phyloP scores from a whole-genome alignment of 2,329 filamentous ascomycete species.

The Alternaria brassicicola region DNA sequence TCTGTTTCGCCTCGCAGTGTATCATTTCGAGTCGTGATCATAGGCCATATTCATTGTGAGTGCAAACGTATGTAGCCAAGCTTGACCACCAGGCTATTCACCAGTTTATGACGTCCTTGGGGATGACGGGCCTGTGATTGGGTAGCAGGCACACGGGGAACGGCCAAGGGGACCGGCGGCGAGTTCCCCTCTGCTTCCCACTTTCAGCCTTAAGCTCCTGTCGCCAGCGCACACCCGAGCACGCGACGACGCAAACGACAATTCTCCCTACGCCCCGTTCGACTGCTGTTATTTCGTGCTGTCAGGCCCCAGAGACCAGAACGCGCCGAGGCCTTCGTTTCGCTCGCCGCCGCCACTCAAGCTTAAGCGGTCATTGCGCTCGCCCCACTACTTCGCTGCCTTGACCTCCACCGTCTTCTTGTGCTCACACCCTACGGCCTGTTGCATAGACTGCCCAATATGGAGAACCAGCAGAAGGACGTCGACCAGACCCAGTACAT shows the following conservation, averaged over 20 bases:
- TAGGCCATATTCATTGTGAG: too few relatives aligned
- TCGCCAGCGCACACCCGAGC: slow-evolving; percentile 31
- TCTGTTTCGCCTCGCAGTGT: too few relatives aligned
- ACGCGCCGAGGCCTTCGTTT: slow-evolving; percentile 41
- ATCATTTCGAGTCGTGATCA: background rate
- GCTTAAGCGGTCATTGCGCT: slow-evolving; percentile 35
- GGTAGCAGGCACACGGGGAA: slow-evolving; percentile 10
- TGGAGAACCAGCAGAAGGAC: slow-evolving; percentile 44
- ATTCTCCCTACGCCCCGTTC: slow-evolving; percentile 2
- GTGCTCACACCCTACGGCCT: slow-evolving; percentile 30
- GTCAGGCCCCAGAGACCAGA: slow-evolving; percentile 20
- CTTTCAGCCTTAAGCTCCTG: slow-evolving; percentile 31
- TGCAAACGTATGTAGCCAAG: background rate
- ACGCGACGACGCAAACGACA: slow-evolving; percentile 38
- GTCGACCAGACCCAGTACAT: slow-evolving; percentile 58
- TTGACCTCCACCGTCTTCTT: slow-evolving; percentile 30
- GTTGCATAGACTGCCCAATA: slow-evolving; percentile 35
- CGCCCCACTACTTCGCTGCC: slow-evolving; percentile 43
- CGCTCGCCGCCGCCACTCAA: slow-evolving; percentile 42
- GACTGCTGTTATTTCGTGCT: slow-evolving; percentile 21
- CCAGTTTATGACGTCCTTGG: slow-evolving; percentile 21
- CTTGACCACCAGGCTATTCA: slow-evolving; percentile 10
- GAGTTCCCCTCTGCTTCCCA: slow-evolving; percentile 18
- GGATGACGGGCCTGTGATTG: slow-evolving; percentile 18
- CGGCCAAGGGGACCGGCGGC: slow-evolving; percentile 11